These are phyloP conservation scores for Podaxis sp. DNA, from an alignment of 768 basidiomycete genomes.

Conservation along the genomic window DNA sequence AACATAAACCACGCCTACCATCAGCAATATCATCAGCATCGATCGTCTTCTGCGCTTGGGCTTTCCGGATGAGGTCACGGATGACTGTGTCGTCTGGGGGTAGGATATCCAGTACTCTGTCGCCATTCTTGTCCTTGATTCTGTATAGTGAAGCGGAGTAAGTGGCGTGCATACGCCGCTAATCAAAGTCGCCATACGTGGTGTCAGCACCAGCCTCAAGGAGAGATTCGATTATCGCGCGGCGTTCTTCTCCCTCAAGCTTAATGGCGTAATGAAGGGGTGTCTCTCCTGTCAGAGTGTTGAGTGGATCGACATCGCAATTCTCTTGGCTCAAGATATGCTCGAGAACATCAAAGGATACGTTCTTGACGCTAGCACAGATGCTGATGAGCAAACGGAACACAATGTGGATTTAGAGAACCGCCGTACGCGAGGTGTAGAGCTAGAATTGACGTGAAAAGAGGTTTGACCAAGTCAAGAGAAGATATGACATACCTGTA, in stretches of 20 bases:
- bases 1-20: slow-evolving; percentile 33
- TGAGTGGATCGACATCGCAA: slow-evolving; percentile 80
- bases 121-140: slow-evolving; percentile 68
- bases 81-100: slow-evolving; percentile 48
- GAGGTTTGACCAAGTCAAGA: background rate
- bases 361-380: slow-evolving; percentile 42
- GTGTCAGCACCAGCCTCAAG: slow-evolving; percentile 79
- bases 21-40: slow-evolving; percentile 59
- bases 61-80: slow-evolving; percentile 45
- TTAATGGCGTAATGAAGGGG: slow-evolving; percentile 74
- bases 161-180: background rate
- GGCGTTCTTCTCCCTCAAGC: slow-evolving; percentile 50
- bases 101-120: slow-evolving; percentile 52
- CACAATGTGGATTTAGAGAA: background rate
- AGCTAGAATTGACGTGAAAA: slow-evolving; percentile 12
- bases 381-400: slow-evolving; percentile 22
- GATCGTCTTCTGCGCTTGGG: slow-evolving; percentile 47
- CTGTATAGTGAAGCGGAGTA: slow-evolving; percentile 28
- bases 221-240: slow-evolving; percentile 54
- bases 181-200: slow-evolving; percentile 37
- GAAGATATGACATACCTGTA: slow-evolving; percentile 51
- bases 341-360: slow-evolving; percentile 62
- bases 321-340: slow-evolving; percentile 67
- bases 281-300: slow-evolving; percentile 64
- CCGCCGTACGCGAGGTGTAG: slow-evolving; percentile 16